Conservation (phyloP, 202 grass and related monocot species). For the Brachypodium distachyon region DNA sequence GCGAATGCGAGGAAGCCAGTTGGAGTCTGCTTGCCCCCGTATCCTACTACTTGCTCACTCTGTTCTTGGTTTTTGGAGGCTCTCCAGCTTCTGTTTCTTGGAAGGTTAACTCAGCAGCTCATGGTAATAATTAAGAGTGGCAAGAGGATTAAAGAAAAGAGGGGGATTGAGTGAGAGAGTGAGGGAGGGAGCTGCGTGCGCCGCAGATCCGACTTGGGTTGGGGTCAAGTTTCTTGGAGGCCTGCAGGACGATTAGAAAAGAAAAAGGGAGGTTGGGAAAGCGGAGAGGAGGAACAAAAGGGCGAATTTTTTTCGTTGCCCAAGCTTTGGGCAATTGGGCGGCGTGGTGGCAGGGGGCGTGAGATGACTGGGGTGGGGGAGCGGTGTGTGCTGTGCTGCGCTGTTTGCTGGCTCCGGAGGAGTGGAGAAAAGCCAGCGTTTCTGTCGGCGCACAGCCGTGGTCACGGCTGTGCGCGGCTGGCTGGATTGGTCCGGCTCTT, state of each 20-base stretch:
- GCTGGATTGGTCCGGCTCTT: neutral
- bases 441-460: slow-evolving; percentile 17
- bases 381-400: neutral
- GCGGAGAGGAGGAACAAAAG: neutral
- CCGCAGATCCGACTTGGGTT: slow-evolving; percentile 4
- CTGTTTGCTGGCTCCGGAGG: slow-evolving; percentile 24
- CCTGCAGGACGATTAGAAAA: slow-evolving; percentile 22
- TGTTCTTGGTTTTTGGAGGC: neutral
- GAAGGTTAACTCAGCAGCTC: slow-evolving; percentile 10
- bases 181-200: neutral
- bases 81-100: slow-evolving; percentile 16
- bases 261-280: slow-evolving; percentile 12
- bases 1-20: slow-evolving; percentile 31
- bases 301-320: neutral
- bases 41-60: neutral
- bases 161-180: slow-evolving; percentile 5
- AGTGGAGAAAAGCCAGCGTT: neutral
- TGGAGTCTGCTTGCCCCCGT: neutral
- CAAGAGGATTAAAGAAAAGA: slow-evolving; percentile 28
- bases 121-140: slow-evolving; percentile 2
- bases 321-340: too few species aligned
- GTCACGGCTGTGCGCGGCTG: neutral
- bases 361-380: neutral
- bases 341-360: neutral
- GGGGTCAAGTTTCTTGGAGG: neutral